These are phyloP conservation scores for Zopfia rhizophila DNA, from an alignment of 2,329 filamentous ascomycete genomes.

Conservation along the genomic window DNA sequence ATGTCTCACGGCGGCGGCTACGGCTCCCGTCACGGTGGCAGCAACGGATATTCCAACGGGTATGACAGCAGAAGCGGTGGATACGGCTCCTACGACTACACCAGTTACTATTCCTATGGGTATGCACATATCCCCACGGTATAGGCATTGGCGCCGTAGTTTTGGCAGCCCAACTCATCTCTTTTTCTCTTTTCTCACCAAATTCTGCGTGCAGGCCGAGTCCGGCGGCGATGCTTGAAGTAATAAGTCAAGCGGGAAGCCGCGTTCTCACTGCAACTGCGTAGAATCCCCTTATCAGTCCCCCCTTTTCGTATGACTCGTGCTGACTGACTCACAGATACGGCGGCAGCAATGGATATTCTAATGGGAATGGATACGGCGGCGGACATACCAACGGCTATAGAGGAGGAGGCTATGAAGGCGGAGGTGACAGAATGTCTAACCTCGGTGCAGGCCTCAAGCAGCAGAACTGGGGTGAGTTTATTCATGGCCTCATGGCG, in stretches of 20 bases:
- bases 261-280: constrained; percentile 39
- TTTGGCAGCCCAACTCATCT: constrained; percentile 34
- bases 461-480: constrained; percentile 87
- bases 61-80: constrained; percentile 58
- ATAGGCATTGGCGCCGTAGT: constrained; percentile 52
- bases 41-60: constrained; percentile 65
- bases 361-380: constrained; percentile 42
- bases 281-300: constrained; percentile 39
- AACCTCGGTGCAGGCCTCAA: constrained; percentile 88
- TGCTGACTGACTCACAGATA: constrained; percentile 38
- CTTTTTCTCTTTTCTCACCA: constrained; percentile 34
- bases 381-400: constrained; percentile 28
- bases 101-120: constrained; percentile 58
- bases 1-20: constrained; percentile 75
- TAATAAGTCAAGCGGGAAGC: constrained; percentile 32
- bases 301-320: constrained; percentile 14
- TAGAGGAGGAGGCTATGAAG: constrained; percentile 59
- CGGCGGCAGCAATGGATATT: constrained; percentile 41
- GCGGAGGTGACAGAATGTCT: constrained; percentile 92
- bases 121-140: constrained; percentile 54
- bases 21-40: constrained; percentile 57
- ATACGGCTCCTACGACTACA: constrained; percentile 60
- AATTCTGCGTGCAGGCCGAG: constrained; percentile 43
- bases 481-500: constrained; percentile 6
- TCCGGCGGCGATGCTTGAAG: constrained; percentile 33